Evolutionary conservation across 208 protist species (phyloP).

Genomic region (Dictyostelium gargantuum): DNA sequence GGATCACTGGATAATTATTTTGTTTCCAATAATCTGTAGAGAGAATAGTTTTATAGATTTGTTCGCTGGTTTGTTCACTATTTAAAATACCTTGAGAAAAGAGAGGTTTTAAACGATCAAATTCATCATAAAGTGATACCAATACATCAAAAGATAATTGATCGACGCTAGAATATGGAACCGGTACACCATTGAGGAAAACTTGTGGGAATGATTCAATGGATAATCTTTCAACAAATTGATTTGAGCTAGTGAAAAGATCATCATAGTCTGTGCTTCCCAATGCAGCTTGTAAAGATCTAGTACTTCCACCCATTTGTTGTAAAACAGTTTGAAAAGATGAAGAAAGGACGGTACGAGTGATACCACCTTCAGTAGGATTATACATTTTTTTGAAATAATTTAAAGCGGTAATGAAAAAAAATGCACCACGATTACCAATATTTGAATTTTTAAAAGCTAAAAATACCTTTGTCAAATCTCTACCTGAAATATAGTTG

Average conservation of each 20-base stretch:
- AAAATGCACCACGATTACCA: not conserved
- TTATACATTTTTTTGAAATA: not conserved
- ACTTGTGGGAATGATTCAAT: not conserved
- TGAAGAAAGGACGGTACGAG: not conserved
- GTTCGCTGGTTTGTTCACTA: not conserved
- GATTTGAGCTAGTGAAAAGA: not conserved
- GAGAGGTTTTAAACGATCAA: not conserved
- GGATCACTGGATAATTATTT: not conserved
- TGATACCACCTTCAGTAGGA: not conserved
- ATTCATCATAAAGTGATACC: not conserved
- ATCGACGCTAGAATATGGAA: not conserved
- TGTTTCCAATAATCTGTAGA: not conserved
- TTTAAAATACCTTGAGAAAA: not conserved
- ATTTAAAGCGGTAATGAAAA: constrained; percentile 24
- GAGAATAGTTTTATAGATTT: constrained; percentile 35
- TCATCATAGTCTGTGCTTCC: not conserved
- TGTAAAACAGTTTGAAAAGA: not conserved
- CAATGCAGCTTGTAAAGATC: not conserved
- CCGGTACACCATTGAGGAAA: constrained; percentile 31
- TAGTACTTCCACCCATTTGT: constrained; percentile 1
- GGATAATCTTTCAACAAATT: not conserved
- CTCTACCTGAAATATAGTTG: not conserved
- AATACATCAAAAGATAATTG: not conserved
- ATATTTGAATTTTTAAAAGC: not conserved
- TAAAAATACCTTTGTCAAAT: not conserved